A percentile compares a stretch with the other conserved stretches of the same genome.
Conservation (phyloP, 306 rosid genomes). For the Notholithocarpus densiflorus region DNA sequence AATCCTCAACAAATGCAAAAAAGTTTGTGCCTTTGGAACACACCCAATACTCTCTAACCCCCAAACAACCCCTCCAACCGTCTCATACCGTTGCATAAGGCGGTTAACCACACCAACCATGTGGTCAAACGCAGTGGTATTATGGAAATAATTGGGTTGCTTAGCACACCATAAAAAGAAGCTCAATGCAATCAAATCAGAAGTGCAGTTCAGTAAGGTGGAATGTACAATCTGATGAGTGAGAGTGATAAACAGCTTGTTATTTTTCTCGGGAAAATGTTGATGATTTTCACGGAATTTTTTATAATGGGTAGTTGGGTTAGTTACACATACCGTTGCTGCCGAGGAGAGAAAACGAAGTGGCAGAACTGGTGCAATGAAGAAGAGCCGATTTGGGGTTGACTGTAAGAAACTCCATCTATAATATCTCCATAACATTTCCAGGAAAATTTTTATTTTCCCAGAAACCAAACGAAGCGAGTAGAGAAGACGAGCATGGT, state of each 20-base stretch:
- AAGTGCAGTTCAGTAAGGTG: slow-evolving; percentile 41
- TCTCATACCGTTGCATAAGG: slow-evolving; percentile 28
- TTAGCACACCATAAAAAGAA: slow-evolving; percentile 50
- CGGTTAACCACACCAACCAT: slow-evolving; percentile 40
- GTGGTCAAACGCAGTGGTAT: slow-evolving; percentile 22
- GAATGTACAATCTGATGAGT: slow-evolving; percentile 27
- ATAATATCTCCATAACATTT: slow-evolving; percentile 27
- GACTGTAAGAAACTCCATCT: slow-evolving; percentile 6
- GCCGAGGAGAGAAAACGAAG: slow-evolving; percentile 5
- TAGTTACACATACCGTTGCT: slow-evolving; percentile 2
- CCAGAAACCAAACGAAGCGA: background rate
- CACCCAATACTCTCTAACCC: slow-evolving; percentile 45
- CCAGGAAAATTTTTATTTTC: slow-evolving; percentile 8
- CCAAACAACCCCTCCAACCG: slow-evolving; percentile 35
- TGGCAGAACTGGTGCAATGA: slow-evolving; percentile 9
- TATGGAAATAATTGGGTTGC: slow-evolving; percentile 36
- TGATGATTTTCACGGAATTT: background rate
- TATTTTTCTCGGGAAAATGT: slow-evolving; percentile 4
- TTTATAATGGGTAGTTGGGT: background rate
- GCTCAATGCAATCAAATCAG: slow-evolving; percentile 55
- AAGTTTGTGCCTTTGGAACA: slow-evolving; percentile 40
- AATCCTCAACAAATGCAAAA: slow-evolving; percentile 50
- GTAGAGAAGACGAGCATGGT: background rate
- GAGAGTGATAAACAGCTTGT: slow-evolving; percentile 14
- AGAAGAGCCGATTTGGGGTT: slow-evolving; percentile 14